A percentile compares a stretch with the other conserved stretches of the same genome.
phyloP scores from a whole-genome alignment of 306 rosid species.

The Calophaca sinica region DNA sequence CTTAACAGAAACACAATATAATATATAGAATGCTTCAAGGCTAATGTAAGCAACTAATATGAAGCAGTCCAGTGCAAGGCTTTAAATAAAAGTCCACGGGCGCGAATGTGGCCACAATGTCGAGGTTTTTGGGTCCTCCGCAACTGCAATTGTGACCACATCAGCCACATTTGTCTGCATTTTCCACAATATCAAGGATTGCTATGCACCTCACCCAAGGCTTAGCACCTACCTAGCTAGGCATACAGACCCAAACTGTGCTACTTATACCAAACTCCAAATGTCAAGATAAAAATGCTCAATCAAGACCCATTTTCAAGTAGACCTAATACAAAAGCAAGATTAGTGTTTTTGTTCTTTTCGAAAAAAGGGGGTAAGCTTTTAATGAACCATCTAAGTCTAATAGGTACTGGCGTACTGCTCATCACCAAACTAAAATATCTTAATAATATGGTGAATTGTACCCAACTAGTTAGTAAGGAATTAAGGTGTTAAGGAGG shows the following conservation, averaged over 20 bases:
- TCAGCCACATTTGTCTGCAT: not conserved
- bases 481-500: constrained; percentile 18
- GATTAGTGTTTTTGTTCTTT: no score
- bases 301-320: not conserved
- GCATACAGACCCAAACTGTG: not conserved
- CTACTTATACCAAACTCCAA: not conserved
- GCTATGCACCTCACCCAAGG: not conserved
- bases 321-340: not conserved
- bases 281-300: not conserved
- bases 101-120: not conserved
- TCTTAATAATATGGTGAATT: not conserved
- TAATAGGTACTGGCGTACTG: not conserved
- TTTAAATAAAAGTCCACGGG: not conserved
- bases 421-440: not conserved
- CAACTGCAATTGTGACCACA: no score
- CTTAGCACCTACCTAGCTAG: not conserved
- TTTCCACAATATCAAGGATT: not conserved
- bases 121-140: not conserved
- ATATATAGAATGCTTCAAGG: not conserved
- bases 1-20: not conserved
- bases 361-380: no score
- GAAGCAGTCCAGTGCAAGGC: not conserved
- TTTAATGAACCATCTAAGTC: not conserved
- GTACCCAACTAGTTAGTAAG: constrained; percentile 1
- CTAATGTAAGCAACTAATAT: constrained; percentile 7